Conservation (phyloP, 805 yeast species). For the Kuraishia molischiana region DNA sequence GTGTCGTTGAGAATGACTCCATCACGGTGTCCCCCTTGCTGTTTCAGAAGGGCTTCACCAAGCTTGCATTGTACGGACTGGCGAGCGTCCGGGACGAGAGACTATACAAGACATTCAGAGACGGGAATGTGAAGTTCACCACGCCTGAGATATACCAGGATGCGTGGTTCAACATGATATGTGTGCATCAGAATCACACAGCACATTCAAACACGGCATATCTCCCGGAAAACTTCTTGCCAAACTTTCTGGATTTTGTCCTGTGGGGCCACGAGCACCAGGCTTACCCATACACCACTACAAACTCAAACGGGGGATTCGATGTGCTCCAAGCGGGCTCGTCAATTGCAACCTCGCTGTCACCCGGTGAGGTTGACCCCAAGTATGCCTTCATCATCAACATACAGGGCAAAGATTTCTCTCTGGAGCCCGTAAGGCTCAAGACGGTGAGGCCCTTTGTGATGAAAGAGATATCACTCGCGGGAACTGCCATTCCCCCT, state of each 20-base stretch:
- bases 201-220: constrained; percentile 73
- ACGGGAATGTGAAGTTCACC: constrained; percentile 69
- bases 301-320: constrained; percentile 53
- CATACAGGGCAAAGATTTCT: constrained; percentile 45
- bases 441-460: constrained; percentile 76
- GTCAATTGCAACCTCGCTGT: constrained; percentile 82
- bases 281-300: constrained; percentile 62
- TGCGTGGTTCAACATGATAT: constrained; percentile 77
- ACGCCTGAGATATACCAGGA: constrained; percentile 50
- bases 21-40: constrained; percentile 69
- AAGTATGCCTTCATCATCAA: constrained; percentile 70
- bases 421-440: constrained; percentile 51
- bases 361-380: constrained; percentile 71
- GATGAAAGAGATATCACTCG: constrained; percentile 54
- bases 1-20: constrained; percentile 64
- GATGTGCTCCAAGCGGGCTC: constrained; percentile 89
- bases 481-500: constrained; percentile 45
- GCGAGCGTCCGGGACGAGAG: constrained; percentile 88
- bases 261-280: constrained; percentile 99
- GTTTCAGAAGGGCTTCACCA: constrained; percentile 74
- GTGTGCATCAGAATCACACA: constrained; percentile 87
- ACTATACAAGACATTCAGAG: constrained; percentile 69
- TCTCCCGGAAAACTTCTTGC: constrained; percentile 78
- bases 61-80: constrained; percentile 80
- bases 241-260: constrained; percentile 71